Evolutionary conservation across 2,329 filamentous ascomycete species (phyloP).

Genomic region (Gyromitra esculenta): DNA sequence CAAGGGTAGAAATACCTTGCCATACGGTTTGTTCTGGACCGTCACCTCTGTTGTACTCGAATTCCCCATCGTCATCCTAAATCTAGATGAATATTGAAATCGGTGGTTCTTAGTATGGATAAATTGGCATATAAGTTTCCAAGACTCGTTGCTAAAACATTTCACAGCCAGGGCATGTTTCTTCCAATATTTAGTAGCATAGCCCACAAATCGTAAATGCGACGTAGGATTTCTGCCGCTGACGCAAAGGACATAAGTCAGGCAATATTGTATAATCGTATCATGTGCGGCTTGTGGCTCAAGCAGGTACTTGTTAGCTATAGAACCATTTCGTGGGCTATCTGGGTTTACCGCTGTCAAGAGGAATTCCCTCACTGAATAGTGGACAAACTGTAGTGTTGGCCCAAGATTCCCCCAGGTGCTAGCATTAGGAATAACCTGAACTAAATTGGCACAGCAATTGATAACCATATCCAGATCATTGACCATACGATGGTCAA

Average conservation of each 20-base stretch:
- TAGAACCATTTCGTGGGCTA: background rate
- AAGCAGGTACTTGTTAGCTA: background rate
- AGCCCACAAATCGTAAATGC: background rate
- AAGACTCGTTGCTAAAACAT: constrained; percentile 10
- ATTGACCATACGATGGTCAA: constrained; percentile 9
- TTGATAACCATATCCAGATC: background rate
- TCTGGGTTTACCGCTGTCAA: background rate
- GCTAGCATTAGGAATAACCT: background rate
- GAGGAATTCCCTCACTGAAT: constrained; percentile 45
- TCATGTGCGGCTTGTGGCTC: constrained; percentile 22
- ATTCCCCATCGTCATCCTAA: too few relatives aligned
- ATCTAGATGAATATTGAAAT: background rate
- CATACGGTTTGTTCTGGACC: too few relatives aligned
- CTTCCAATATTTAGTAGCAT: constrained; percentile 2
- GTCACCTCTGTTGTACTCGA: too few relatives aligned
- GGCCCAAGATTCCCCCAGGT: background rate
- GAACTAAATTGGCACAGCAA: constrained; percentile 4
- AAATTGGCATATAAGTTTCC: constrained; percentile 19
- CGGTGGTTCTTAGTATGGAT: background rate
- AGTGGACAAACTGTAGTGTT: constrained; percentile 47
- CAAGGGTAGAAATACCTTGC: background rate
- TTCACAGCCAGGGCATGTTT: constrained; percentile 5
- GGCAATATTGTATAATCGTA: constrained; percentile 15
- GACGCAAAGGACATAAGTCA: constrained; percentile 21
- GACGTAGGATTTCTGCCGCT: background rate